These are phyloP conservation scores for Phytophthora macrochlamydospora DNA, from an alignment of 352 stramenopile genomes.

Conservation along the genomic window DNA sequence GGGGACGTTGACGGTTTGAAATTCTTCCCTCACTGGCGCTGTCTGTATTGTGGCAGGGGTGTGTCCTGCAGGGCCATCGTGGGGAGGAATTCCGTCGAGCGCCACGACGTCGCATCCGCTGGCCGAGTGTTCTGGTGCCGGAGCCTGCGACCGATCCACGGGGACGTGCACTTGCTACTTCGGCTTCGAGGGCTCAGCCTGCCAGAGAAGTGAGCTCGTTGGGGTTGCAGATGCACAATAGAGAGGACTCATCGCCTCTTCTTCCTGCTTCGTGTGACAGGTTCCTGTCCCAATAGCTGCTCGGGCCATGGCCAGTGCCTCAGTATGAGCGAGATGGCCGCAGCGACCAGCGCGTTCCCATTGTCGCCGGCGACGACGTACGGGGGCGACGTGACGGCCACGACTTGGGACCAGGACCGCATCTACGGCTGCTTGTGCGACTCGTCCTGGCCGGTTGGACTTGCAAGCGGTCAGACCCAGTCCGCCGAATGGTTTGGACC, in stretches of 20 bases:
- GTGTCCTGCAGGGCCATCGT: conserved; percentile 71
- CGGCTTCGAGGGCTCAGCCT: conserved; percentile 76
- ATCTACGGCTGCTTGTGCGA: conserved; percentile 84
- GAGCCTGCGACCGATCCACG: conserved; percentile 54
- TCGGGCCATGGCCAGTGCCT: conserved; percentile 77
- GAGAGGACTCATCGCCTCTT: not conserved
- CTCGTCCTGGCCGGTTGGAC: conserved; percentile 73
- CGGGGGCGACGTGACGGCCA: conserved; percentile 49
- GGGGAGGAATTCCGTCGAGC: conserved; percentile 54
- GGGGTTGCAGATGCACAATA: not conserved
- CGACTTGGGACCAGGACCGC: conserved; percentile 79
- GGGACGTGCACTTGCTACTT: conserved; percentile 71
- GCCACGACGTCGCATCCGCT: conserved; percentile 45
- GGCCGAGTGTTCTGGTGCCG: conserved; percentile 69
- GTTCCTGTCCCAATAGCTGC: conserved; percentile 60
- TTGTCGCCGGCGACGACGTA: conserved; percentile 67
- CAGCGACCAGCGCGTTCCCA: conserved; percentile 51
- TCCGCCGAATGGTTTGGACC: conserved; percentile 88
- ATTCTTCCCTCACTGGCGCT: not conserved
- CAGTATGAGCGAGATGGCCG: conserved; percentile 67
- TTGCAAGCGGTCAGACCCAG: conserved; percentile 78
- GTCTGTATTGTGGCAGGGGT: conserved; percentile 39
- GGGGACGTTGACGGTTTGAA: not conserved
- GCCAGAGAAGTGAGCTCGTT: conserved; percentile 56
- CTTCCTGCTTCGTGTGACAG: conserved; percentile 5